Base-by-base conservation (phyloP, 106 monocot genomes). In the Xerophyta viscosa region DNA sequence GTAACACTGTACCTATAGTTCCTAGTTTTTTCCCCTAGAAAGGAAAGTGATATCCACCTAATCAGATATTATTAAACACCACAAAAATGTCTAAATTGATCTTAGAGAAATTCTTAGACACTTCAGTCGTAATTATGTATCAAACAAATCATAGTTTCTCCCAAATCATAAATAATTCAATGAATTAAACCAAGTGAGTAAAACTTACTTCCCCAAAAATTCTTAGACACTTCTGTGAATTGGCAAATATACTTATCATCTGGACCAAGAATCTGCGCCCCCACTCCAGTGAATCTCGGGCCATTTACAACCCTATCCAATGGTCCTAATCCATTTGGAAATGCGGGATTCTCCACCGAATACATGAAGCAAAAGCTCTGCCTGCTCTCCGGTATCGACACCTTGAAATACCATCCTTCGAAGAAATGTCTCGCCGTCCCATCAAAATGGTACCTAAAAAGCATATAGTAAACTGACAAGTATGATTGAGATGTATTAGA, bases 311-410 rank as follows among this genome's bases (percentile, higher is more conserved):
- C 26, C 43, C 27, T 69, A 18, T 96, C 89, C 31, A 85, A 19
- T 46, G 37, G 41, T 15, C 71, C 58, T 78, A 89, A 70, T 31
- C 85, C 88, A 50, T 77, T 82, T 29, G 65, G 60, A 42, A 96
- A 96, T 3, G 78, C 62, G 28, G 96, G 96, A 60, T 82, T 96
- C 63, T 96, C 89, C 54, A 86, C 73, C 0, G 96, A 88, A 33
- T 96, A 96, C 96, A 89, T 96, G 54, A 96, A 96, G 53, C 96
- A 96, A 65, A 96, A 96, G 71, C 75, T 96, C 55, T 96, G 89
- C 37, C 65, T 51, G 27, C 62, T 53, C 52, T 96, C 41, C 0
- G 89, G 89, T 28, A 96, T 86, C 0, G 96, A 79, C 14, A 96
- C 85, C 74, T 84, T 96, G 64, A 96, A 89, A 62, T 89, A 96